Percentiles rank a stretch among this genome's conserved stretches.
phyloP scores from a whole-genome alignment of 257 asterid genomes.

The Dorcoceras hygrometricum region DNA sequence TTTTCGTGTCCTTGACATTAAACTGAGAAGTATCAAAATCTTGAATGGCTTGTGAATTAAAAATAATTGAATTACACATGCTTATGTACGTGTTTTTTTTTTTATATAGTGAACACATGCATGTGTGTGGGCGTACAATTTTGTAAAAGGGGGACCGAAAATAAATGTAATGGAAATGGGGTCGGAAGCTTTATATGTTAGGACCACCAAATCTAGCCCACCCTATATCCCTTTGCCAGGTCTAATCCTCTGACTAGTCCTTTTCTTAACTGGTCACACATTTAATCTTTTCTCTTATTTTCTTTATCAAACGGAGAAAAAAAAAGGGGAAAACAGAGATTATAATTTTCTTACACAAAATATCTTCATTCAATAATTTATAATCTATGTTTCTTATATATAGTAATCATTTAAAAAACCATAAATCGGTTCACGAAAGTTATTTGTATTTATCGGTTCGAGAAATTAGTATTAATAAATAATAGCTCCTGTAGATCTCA shows the following conservation, averaged over 20 bases:
- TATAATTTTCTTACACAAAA: neutral
- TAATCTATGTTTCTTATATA: too few relatives aligned
- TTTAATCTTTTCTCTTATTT: neutral
- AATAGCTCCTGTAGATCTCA: too few relatives aligned
- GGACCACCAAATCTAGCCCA: conserved; percentile 28
- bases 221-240: conserved; percentile 37
- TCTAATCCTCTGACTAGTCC: conserved; percentile 49
- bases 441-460: too few relatives aligned
- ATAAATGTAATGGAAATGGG: conserved; percentile 28
- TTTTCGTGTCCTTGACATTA: too few relatives aligned
- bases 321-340: neutral
- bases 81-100: neutral
- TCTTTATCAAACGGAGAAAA: too few relatives aligned
- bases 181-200: neutral
- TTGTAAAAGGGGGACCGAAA: conserved; percentile 36
- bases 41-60: too few relatives aligned
- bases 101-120: neutral
- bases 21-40: too few relatives aligned
- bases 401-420: too few relatives aligned
- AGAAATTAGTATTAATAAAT: too few relatives aligned
- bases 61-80: neutral
- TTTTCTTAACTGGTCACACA: conserved; percentile 41
- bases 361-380: neutral
- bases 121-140: neutral
- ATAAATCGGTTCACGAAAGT: too few relatives aligned